Evolutionary conservation across 164 flowering plant genomes (phyloP).

Genomic region (Echeveria elegans): DNA sequence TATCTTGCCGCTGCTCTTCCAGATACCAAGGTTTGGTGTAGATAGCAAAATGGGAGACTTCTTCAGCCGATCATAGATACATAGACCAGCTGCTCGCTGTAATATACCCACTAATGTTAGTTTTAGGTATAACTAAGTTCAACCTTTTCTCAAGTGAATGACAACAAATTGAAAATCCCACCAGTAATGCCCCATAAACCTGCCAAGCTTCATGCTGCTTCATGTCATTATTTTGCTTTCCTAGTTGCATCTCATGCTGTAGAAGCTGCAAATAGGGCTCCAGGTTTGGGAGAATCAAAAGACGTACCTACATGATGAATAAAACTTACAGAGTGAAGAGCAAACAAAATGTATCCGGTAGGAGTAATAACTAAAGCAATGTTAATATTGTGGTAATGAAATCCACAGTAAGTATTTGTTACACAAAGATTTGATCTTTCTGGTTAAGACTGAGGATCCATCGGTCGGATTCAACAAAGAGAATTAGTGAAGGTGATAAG

Average conservation of each 20-base stretch:
- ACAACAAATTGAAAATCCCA: conserved; percentile 18
- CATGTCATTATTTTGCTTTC: conserved; percentile 72
- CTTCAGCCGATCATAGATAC: conserved; percentile 64
- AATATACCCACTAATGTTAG: conserved; percentile 13
- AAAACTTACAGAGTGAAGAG: neutral
- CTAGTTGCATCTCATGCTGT: conserved; percentile 72
- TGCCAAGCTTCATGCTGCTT: conserved; percentile 94
- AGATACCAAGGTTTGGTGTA: conserved; percentile 35
- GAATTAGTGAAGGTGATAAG: neutral
- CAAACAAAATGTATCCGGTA: conserved; percentile 2
- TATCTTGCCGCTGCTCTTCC: conserved; percentile 42
- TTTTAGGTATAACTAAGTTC: conserved; percentile 3
- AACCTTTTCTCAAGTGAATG: neutral
- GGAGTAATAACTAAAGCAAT: neutral
- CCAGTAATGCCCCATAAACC: conserved; percentile 87
- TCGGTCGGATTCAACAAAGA: neutral
- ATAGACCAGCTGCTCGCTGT: conserved; percentile 78
- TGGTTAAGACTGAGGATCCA: neutral
- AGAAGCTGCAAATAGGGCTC: conserved; percentile 72
- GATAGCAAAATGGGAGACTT: conserved; percentile 38
- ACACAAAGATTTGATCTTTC: neutral
- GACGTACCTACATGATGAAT: conserved; percentile 48
- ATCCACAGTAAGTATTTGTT: neutral
- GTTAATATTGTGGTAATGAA: neutral
- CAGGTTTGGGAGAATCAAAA: conserved; percentile 83